Percentiles rank a stretch among this genome's conserved stretches.
Evolutionary conservation across 768 basidiomycete genomes (phyloP).

Genomic region (Leccinum pellstonianum): DNA sequence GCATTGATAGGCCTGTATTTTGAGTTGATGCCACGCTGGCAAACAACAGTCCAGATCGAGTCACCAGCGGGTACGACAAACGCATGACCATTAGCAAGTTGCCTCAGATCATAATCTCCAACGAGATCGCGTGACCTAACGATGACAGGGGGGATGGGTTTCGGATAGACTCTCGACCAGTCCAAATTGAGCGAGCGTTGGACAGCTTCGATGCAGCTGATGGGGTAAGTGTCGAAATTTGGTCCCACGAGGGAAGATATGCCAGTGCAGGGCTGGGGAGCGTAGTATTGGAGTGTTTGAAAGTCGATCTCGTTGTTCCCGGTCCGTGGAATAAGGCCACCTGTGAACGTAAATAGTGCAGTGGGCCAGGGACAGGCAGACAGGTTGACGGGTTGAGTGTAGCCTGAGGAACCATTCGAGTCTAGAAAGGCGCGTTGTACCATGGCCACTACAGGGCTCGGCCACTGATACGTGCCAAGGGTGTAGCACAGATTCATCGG

Average conservation of each 20-base stretch:
- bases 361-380: not conserved
- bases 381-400: not conserved
- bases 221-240: slow-evolving; percentile 5
- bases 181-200: slow-evolving; percentile 6
- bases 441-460: slow-evolving; percentile 15
- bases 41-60: slow-evolving; percentile 16
- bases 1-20: slow-evolving; percentile 7
- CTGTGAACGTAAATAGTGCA: slow-evolving; percentile 9
- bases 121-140: slow-evolving; percentile 19
- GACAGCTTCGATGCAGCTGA: slow-evolving; percentile 11
- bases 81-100: slow-evolving; percentile 4
- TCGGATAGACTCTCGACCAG: slow-evolving; percentile 14
- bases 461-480: slow-evolving; percentile 4
- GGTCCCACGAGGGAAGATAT: not conserved
- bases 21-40: slow-evolving; percentile 16
- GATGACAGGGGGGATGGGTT: slow-evolving; percentile 24
- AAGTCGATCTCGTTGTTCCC: slow-evolving; percentile 2
- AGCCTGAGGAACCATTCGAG: not conserved
- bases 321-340: slow-evolving; percentile 4
- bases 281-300: slow-evolving; percentile 13
- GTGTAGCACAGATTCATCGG: not conserved
- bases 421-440: slow-evolving; percentile 13
- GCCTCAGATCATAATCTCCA: not conserved
- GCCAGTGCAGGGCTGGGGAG: not conserved
- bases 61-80: slow-evolving; percentile 8